Percentiles rank a stretch among this genome's conserved stretches.
These are phyloP conservation scores for Adansonia digitata DNA, from an alignment of 345 rosid genomes.

Conservation along the genomic window DNA sequence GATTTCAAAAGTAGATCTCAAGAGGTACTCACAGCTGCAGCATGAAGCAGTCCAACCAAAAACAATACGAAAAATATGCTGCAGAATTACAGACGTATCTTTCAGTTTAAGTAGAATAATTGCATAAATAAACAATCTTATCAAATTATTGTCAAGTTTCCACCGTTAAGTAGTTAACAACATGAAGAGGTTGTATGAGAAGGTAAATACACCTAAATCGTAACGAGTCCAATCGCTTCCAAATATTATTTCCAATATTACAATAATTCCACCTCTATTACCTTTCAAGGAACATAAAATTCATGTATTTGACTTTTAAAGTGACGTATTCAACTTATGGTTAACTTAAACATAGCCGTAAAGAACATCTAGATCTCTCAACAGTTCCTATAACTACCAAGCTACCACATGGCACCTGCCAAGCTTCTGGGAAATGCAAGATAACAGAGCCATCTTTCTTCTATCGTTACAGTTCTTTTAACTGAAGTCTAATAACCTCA, in stretches of 20 bases:
- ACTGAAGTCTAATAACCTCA: not conserved
- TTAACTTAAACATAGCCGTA: not conserved
- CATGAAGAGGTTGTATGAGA: not conserved
- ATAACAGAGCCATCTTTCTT: not conserved
- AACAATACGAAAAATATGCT: not conserved
- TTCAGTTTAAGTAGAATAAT: not conserved
- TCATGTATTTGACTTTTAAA: not conserved
- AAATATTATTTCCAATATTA: not conserved
- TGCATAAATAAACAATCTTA: not conserved
- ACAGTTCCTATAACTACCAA: not conserved
- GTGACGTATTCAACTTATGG: not conserved
- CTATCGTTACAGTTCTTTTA: not conserved
- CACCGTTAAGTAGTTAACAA: not conserved
- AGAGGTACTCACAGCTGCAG: constrained; percentile 17
- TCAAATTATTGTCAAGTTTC: not conserved
- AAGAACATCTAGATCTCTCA: not conserved
- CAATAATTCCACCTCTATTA: not conserved
- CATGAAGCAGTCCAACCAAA: constrained; percentile 21
- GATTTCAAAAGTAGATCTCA: constrained; percentile 19
- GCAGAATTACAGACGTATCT: not conserved
- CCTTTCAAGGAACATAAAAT: not conserved
- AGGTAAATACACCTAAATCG: not conserved
- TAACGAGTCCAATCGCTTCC: not conserved
- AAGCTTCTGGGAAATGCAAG: not conserved
- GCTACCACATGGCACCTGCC: not conserved